These are phyloP conservation scores for Chenopodium formosanum DNA, from an alignment of 148 eudicot genomes.

Conservation along the genomic window DNA sequence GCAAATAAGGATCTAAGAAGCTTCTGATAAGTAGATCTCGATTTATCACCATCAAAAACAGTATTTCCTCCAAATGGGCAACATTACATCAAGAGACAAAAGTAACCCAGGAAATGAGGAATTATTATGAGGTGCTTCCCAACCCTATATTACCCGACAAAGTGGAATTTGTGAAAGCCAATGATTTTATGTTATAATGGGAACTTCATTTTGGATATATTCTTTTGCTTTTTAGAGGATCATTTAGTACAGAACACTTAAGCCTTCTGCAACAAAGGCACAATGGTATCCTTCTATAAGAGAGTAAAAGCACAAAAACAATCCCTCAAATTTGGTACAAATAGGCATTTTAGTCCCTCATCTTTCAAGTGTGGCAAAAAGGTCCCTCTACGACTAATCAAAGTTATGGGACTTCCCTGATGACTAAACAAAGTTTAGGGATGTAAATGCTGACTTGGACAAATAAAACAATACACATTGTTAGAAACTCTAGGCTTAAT, in stretches of 20 bases:
- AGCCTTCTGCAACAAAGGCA: background rate
- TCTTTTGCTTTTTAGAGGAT: background rate
- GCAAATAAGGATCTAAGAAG: no score
- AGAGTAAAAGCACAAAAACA: background rate
- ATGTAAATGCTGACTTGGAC: no score
- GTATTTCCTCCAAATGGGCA: background rate
- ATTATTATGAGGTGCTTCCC: background rate
- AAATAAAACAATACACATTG: no score
- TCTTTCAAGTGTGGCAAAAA: no score
- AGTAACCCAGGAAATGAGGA: background rate
- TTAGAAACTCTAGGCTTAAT: no score
- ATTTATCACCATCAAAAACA: background rate
- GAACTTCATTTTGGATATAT: background rate
- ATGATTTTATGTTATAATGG: background rate
- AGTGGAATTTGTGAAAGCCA: background rate
- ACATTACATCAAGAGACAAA: background rate
- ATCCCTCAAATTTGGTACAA: no score
- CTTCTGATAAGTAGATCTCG: no score
- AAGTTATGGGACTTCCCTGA: no score
- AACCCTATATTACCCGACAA: background rate
- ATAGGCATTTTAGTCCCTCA: no score
- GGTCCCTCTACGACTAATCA: no score
- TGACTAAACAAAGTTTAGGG: no score
- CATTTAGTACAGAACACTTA: background rate
- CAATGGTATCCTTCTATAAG: background rate